These are phyloP conservation scores for Hyaloscypha finlandica DNA, from an alignment of 495 filamentous ascomycete species.

Conservation along the genomic window DNA sequence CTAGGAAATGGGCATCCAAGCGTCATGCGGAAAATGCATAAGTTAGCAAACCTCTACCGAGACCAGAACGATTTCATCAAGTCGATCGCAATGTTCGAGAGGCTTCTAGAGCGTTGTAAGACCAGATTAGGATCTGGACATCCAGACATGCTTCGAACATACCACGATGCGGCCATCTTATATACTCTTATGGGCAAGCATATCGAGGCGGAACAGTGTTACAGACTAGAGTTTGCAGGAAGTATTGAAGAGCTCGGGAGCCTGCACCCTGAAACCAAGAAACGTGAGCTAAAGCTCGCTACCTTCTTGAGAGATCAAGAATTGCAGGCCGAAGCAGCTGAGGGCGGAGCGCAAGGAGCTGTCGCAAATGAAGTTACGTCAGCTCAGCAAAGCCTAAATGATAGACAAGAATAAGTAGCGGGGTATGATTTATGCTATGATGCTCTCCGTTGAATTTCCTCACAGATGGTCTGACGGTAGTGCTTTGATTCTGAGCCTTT, in stretches of 20 bases:
- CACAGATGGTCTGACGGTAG: too few species aligned
- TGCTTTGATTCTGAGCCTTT: too few species aligned
- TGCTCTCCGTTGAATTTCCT: too few species aligned
- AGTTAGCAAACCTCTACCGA: not conserved
- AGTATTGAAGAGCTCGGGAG: not conserved
- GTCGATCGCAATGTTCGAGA: not conserved
- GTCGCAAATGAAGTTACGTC: too few species aligned
- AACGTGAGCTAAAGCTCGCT: too few species aligned
- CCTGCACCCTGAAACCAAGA: too few species aligned
- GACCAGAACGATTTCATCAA: not conserved
- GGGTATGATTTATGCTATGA: too few species aligned
- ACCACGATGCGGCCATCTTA: not conserved
- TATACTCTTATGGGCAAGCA: not conserved
- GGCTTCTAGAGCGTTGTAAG: not conserved
- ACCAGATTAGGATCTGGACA: not conserved
- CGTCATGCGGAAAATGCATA: not conserved
- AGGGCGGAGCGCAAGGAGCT: too few species aligned
- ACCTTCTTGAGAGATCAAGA: too few species aligned
- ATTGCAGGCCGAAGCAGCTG: too few species aligned
- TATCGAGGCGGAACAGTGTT: not conserved
- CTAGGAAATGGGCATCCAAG: constrained; percentile 1
- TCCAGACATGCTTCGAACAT: constrained; percentile 2
- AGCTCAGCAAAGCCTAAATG: too few species aligned
- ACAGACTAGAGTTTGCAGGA: not conserved
- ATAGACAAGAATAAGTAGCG: too few species aligned